Conservation (phyloP, 108 stramenopile species). For the Heterococcus sp. region DNA sequence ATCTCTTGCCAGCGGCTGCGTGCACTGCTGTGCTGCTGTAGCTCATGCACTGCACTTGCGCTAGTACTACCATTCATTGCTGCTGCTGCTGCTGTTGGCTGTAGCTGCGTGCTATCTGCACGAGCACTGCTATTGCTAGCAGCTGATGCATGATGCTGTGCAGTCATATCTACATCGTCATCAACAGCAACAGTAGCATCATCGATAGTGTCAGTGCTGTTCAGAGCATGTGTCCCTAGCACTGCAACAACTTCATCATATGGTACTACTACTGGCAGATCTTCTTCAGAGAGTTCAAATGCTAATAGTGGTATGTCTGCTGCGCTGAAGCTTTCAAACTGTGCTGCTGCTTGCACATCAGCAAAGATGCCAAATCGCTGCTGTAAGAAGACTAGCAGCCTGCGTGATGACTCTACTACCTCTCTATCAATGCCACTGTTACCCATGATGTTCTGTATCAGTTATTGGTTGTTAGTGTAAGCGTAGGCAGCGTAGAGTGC, state of each 20-base stretch:
- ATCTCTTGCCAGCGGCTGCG: neutral
- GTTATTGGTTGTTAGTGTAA: too few relatives aligned
- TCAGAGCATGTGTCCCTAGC: neutral
- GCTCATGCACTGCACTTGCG: too few relatives aligned
- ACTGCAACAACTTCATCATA: conserved; percentile 7
- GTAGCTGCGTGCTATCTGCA: too few relatives aligned
- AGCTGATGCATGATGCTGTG: too few relatives aligned
- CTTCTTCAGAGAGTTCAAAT: conserved; percentile 18
- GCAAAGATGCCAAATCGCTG: conserved; percentile 21
- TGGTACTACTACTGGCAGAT: conserved; percentile 15
- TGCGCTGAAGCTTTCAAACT: neutral
- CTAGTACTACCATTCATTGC: neutral
- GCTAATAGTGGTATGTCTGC: neutral
- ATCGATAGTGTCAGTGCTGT: neutral
- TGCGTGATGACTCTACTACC: conserved; percentile 1
- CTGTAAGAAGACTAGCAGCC: conserved; percentile 19
- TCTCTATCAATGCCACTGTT: conserved; percentile 1
- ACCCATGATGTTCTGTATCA: conserved; percentile 7
- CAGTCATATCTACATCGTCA: too few relatives aligned
- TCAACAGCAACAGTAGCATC: too few relatives aligned
- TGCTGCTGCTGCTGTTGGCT: neutral
- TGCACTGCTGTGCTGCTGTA: too few relatives aligned
- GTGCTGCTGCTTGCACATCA: too few relatives aligned
- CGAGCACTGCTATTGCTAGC: too few relatives aligned
- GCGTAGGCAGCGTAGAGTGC: too few relatives aligned